phyloP scores from a whole-genome alignment of 2,329 filamentous ascomycete species.

The Tetracladium maxilliforme region DNA sequence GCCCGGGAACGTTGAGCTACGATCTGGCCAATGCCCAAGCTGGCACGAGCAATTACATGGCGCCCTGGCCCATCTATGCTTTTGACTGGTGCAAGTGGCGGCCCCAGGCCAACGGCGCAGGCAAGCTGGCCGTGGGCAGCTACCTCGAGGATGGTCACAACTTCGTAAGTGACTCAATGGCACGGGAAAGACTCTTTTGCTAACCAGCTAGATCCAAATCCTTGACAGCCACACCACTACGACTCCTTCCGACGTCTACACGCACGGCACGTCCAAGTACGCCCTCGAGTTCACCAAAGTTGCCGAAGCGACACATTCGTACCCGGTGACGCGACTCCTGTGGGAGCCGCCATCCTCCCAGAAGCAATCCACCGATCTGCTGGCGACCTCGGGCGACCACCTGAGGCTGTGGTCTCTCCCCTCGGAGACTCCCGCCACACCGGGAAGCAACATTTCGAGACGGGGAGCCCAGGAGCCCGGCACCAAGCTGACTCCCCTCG shows the following conservation, averaged over 20 bases:
- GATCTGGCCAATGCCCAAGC: conserved; percentile 50
- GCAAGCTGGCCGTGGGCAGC: conserved; percentile 89
- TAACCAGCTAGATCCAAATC: conserved; percentile 69
- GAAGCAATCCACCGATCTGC: conserved; percentile 87
- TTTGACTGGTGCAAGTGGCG: conserved; percentile 99
- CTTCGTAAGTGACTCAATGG: conserved; percentile 46
- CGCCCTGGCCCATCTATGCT: conserved; percentile 90
- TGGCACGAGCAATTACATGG: conserved; percentile 81
- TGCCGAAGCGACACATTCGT: conserved; percentile 93
- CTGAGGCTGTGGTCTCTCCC: conserved; percentile 88
- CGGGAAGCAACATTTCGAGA: conserved; percentile 54
- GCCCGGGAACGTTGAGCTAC: conserved; percentile 45
- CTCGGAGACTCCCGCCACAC: conserved; percentile 37
- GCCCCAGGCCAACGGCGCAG: conserved; percentile 63
- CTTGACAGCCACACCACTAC: conserved; percentile 71
- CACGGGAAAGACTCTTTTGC: conserved; percentile 7
- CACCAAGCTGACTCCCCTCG: conserved; percentile 80
- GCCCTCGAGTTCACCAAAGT: conserved; percentile 84
- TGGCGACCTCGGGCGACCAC: conserved; percentile 92
- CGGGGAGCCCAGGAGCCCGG: conserved; percentile 40
- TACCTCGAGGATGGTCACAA: conserved; percentile 98
- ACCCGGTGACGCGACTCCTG: conserved; percentile 84
- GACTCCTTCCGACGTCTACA: conserved; percentile 53
- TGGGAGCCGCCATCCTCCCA: conserved; percentile 94
- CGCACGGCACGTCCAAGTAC: conserved; percentile 56